A percentile compares a stretch with the other conserved stretches of the same genome.
Conservation (phyloP, 2,329 filamentous ascomycete species). For the Endoconidiophora polonica region DNA sequence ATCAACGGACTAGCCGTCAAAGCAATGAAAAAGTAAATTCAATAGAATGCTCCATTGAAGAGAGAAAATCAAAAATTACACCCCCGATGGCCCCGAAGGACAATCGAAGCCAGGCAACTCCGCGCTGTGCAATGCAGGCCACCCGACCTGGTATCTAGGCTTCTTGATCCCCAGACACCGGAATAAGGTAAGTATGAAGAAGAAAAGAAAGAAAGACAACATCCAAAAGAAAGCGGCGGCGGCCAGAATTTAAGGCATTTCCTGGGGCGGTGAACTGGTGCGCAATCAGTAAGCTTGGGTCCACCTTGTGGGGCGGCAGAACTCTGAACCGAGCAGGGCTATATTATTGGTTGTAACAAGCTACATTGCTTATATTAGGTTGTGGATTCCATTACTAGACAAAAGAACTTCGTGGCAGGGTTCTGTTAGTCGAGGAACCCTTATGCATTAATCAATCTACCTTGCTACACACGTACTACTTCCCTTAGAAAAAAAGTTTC, state of each 20-base stretch:
- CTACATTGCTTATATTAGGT: neutral
- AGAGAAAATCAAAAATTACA: conserved; percentile 30
- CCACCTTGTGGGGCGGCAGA: neutral
- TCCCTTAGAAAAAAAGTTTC: too few species aligned
- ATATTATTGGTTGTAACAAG: neutral
- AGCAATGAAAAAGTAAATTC: too few species aligned
- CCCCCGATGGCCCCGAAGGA: conserved; percentile 35
- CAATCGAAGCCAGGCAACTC: conserved; percentile 32
- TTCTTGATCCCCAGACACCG: conserved; percentile 28
- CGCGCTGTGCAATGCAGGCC: conserved; percentile 38
- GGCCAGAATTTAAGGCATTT: conserved; percentile 19
- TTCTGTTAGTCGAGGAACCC: too few species aligned
- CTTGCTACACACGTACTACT: too few species aligned
- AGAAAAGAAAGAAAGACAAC: conserved; percentile 20
- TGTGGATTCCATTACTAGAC: too few species aligned
- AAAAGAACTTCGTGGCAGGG: too few species aligned
- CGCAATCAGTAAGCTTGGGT: neutral
- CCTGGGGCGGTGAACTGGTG: neutral
- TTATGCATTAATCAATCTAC: too few species aligned
- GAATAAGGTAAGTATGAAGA: conserved; percentile 37
- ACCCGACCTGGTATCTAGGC: conserved; percentile 24
- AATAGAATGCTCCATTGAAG: too few species aligned
- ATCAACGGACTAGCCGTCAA: too few species aligned
- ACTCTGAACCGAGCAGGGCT: neutral
- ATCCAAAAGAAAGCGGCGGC: conserved; percentile 12